Base-by-base conservation (phyloP, 371 early-diverging fungal genomes). In the Mycotypha africana region DNA sequence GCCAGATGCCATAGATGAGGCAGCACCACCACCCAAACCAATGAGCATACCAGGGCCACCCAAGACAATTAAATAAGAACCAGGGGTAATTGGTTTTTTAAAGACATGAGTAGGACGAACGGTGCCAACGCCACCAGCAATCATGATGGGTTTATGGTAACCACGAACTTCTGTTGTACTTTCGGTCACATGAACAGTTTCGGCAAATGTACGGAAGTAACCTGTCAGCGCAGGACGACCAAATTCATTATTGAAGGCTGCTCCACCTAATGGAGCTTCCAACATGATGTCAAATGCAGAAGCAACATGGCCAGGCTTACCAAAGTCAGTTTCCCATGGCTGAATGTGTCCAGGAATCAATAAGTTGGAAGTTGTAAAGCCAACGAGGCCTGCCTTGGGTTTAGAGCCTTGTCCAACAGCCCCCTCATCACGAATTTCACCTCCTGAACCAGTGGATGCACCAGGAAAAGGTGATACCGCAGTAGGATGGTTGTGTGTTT, bases 401-500 rank as follows among this genome's bases (percentile, higher is more conserved):
- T 88, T 86, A 21, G 95, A 94, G 3, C 98, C 98, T 46, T 77
- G 81, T 40, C 98, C 98, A 3, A 95, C 95, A 3, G 95, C 91
- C 47, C 94, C 98, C 77, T 97, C 98, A 65, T 97, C 98, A 65
- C 97, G 90, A 60, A 97, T 96, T 66, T 97, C 97, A 62, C 97
- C 98, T 62, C 97, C 97, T 11, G 95, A 82, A 43, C 92, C 92
- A 20, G 92, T 92, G 12, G 89, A 84, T 12, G 98, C 98, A 57
- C 98, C 98, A 24, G 97, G 90, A 67, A 86, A 95, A 32, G 98
- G 98, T 26, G 95, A 95, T 12, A 97, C 94, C 11, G 95, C 95
- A 15, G 97, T 97, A 32, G 98, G 98, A 66, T 97, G 98, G 69
- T 97, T 97, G 68, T 97, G 98, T 0, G 98, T 97, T 74, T 97